These are phyloP conservation scores for Quercus phellos DNA, from an alignment of 331 rosid genomes.

Conservation along the genomic window DNA sequence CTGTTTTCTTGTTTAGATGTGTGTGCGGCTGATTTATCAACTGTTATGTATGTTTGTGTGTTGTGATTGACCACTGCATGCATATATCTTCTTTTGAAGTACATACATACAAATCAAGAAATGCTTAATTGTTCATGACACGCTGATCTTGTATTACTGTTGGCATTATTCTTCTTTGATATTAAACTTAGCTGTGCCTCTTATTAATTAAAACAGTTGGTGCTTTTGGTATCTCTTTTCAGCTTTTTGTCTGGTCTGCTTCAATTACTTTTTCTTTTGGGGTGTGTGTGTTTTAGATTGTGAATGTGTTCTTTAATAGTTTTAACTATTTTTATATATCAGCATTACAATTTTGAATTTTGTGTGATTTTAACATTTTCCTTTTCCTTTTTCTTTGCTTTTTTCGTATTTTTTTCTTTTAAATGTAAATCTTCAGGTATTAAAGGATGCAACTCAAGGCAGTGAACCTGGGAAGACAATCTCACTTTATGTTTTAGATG, in stretches of 20 bases:
- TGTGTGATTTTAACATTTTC: background rate
- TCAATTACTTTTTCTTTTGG: background rate
- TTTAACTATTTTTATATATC: background rate
- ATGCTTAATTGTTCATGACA: background rate
- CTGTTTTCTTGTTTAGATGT: slow-evolving; percentile 7
- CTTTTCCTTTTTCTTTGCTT: background rate
- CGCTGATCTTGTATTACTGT: background rate
- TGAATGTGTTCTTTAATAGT: background rate
- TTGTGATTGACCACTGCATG: too few species aligned
- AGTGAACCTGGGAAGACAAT: slow-evolving; percentile 94
- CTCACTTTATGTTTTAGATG: slow-evolving; percentile 79
- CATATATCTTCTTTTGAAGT: background rate
- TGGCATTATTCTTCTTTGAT: background rate
- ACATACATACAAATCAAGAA: background rate
- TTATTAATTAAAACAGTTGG: background rate
- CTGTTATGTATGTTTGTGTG: too few species aligned
- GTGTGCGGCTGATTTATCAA: background rate
- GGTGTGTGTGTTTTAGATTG: background rate
- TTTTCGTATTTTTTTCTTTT: slow-evolving; percentile 18
- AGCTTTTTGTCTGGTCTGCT: background rate
- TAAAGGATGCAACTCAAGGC: slow-evolving; percentile 88
- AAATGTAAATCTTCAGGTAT: slow-evolving; percentile 46
- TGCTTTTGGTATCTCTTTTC: background rate
- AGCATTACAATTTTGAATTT: background rate
- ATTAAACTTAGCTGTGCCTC: background rate